Conservation (phyloP, 1,284 basidiomycete genomes). For the Puccinia polysora region DNA sequence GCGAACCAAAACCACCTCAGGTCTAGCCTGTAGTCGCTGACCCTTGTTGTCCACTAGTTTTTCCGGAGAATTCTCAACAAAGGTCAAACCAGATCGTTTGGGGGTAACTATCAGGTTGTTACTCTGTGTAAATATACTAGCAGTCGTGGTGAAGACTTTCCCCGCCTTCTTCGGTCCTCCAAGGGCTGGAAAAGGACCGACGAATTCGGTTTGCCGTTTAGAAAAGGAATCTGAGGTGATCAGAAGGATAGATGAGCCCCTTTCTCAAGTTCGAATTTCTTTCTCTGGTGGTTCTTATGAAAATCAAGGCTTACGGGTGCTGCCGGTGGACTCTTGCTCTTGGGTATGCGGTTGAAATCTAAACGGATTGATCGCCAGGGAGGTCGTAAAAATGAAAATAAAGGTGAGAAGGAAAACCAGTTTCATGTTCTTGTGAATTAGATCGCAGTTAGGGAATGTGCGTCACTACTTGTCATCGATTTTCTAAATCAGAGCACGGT, state of each 20-base stretch:
- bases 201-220: not conserved
- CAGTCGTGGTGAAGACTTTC: slow-evolving; percentile 23
- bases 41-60: not conserved
- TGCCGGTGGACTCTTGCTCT: not conserved
- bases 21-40: not conserved
- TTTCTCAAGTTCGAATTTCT: not conserved
- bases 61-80: slow-evolving; percentile 3
- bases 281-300: not conserved
- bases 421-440: not conserved
- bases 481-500: not conserved
- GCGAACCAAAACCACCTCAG: not conserved
- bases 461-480: not conserved
- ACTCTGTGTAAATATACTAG: slow-evolving; percentile 5
- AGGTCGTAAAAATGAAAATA: not conserved
- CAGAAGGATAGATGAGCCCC: not conserved
- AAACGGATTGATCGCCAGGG: not conserved
- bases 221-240: not conserved
- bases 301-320: not conserved
- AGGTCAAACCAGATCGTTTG: slow-evolving; percentile 1
- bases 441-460: not conserved
- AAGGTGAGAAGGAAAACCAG: not conserved
- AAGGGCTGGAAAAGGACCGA: not conserved
- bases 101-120: not conserved
- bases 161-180: slow-evolving; percentile 4
- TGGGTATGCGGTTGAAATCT: not conserved